phyloP scores from a whole-genome alignment of 768 basidiomycete species.

The Mycena pura region DNA sequence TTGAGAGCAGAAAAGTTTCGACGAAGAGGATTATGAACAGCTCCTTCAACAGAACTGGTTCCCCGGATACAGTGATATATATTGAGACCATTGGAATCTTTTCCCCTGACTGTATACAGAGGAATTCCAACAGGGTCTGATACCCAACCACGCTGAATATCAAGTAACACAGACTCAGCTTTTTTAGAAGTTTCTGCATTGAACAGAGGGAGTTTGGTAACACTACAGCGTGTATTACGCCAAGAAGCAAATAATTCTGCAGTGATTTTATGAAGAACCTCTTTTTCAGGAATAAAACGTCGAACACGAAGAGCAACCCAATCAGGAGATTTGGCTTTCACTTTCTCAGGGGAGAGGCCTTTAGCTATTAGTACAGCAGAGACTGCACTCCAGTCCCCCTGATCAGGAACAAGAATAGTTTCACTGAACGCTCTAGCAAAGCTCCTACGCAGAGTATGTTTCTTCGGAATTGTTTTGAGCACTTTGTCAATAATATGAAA shows the following conservation, averaged over 20 bases:
- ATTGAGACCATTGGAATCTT: conserved; percentile 25
- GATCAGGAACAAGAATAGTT: conserved; percentile 27
- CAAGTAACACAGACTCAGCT: conserved; percentile 16
- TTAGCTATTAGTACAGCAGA: conserved; percentile 8
- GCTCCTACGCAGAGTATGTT: conserved; percentile 14
- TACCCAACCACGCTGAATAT: conserved; percentile 24
- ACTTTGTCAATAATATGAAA: conserved; percentile 20
- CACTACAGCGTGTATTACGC: conserved; percentile 1
- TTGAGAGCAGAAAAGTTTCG: conserved; percentile 30
- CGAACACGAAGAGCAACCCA: conserved; percentile 11
- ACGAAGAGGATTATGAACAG: conserved; percentile 27
- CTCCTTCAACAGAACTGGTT: conserved; percentile 34
- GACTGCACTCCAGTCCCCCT: conserved; percentile 18
- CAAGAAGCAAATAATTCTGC: conserved; percentile 27
- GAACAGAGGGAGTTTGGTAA: background rate
- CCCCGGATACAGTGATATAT: conserved; percentile 25
- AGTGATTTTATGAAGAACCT: conserved; percentile 18
- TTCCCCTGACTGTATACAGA: conserved; percentile 19
- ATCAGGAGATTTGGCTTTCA: conserved; percentile 3
- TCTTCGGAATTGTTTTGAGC: conserved; percentile 7
- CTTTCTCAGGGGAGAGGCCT: conserved; percentile 13
- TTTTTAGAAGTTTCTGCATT: conserved; percentile 9
- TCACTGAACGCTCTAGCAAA: conserved; percentile 29
- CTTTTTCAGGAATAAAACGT: conserved; percentile 23
- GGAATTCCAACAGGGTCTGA: conserved; percentile 26